A percentile compares a stretch with the other conserved stretches of the same genome.
Evolutionary conservation across 2,329 filamentous ascomycete genomes (phyloP).

Genomic region (Didymella pomorum): DNA sequence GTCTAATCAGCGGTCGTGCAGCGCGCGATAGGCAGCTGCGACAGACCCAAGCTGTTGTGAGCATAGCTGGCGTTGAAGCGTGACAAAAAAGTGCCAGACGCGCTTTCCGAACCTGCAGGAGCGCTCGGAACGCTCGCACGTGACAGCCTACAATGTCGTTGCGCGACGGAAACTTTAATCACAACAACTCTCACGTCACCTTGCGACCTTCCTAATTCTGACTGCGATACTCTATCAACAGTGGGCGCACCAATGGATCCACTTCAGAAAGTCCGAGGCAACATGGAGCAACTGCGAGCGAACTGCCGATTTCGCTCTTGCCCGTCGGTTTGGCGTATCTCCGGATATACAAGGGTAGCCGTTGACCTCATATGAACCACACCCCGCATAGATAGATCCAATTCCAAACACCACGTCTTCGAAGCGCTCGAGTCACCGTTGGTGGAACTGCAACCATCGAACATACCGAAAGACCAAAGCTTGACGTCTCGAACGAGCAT

Average conservation of each 20-base stretch:
- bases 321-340: constrained; percentile 33
- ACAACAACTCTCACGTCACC: constrained; percentile 5
- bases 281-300: constrained; percentile 18
- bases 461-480: neutral
- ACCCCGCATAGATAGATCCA: constrained; percentile 13
- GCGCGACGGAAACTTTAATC: constrained; percentile 6
- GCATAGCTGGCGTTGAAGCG: constrained; percentile 32
- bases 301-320: constrained; percentile 33
- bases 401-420: constrained; percentile 1
- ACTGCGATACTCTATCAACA: neutral
- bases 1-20: constrained; percentile 43
- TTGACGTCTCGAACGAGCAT: constrained; percentile 1
- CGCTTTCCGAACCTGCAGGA: constrained; percentile 30
- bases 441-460: neutral
- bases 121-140: constrained; percentile 35
- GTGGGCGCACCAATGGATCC: constrained; percentile 1
- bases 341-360: constrained; percentile 40
- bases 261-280: constrained; percentile 23
- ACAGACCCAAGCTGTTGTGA: constrained; percentile 55
- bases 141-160: constrained; percentile 24
- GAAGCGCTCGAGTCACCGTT: constrained; percentile 1
- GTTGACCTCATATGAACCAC: constrained; percentile 21
- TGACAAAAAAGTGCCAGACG: constrained; percentile 24
- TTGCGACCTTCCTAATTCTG: constrained; percentile 25
- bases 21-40: constrained; percentile 56